Percentiles rank a stretch among this genome's conserved stretches.
Conservation (phyloP, 2,329 filamentous ascomycete genomes). For the Neofusicoccum sp. region DNA sequence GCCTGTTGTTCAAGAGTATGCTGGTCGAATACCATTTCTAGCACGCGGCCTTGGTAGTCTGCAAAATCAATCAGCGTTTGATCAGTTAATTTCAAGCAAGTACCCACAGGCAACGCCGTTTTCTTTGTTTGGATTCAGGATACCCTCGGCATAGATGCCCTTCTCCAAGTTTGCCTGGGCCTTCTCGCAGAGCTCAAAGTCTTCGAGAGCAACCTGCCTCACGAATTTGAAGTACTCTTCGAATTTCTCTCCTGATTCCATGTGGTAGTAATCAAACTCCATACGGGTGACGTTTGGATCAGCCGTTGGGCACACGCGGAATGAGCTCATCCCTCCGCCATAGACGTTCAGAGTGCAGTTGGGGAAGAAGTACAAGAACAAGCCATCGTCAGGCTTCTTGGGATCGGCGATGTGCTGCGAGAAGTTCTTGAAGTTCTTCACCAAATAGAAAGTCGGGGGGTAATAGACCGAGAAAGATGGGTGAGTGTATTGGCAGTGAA, state of each 20-base stretch:
- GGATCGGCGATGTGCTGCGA: constrained; percentile 57
- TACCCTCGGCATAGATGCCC: constrained; percentile 55
- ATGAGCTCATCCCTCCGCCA: constrained; percentile 57
- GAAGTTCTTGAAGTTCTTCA: constrained; percentile 56
- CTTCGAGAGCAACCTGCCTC: constrained; percentile 55
- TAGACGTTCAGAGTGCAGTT: constrained; percentile 58
- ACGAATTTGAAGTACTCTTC: constrained; percentile 58
- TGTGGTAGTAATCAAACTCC: constrained; percentile 61
- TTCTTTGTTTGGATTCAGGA: constrained; percentile 57
- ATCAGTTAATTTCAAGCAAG: constrained; percentile 16
- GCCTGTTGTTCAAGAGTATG: constrained; percentile 36
- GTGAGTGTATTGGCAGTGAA: constrained; percentile 60
- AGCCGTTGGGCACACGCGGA: constrained; percentile 53
- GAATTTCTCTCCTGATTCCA: constrained; percentile 51
- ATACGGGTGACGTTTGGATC: constrained; percentile 52
- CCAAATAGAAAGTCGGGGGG: constrained; percentile 55
- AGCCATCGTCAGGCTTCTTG: constrained; percentile 51
- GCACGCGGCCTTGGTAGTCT: constrained; percentile 50
- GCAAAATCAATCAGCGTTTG: constrained; percentile 18
- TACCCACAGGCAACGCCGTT: constrained; percentile 52
- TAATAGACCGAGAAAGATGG: constrained; percentile 56
- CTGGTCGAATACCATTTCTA: constrained; percentile 46
- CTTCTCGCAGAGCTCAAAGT: constrained; percentile 58
- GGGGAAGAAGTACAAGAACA: constrained; percentile 60
- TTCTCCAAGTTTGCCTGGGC: constrained; percentile 54